Conservation (phyloP, 257 asterid genomes). For the Nicotiana paniculata region DNA sequence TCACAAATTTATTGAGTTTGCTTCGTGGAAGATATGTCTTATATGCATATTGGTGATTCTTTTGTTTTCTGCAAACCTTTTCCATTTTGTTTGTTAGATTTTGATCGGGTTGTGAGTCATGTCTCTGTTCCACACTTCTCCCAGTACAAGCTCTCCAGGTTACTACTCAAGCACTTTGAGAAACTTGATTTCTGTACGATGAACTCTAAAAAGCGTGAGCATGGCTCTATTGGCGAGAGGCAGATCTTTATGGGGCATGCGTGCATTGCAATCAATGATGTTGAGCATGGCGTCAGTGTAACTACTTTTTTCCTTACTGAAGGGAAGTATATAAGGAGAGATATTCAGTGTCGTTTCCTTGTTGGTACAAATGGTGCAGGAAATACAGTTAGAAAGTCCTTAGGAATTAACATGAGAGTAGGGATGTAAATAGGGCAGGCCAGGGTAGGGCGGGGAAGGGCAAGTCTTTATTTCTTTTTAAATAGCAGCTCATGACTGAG, state of each 20-base stretch:
- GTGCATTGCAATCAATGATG: slow-evolving; percentile 44
- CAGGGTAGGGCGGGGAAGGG: too few species aligned
- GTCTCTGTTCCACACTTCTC: slow-evolving; percentile 95
- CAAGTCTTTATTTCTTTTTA: too few species aligned
- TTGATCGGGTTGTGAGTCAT: slow-evolving; percentile 71
- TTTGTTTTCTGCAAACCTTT: slow-evolving; percentile 11
- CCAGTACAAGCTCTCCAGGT: slow-evolving; percentile 69
- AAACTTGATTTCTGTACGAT: slow-evolving; percentile 42
- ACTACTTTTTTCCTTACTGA: slow-evolving; percentile 38
- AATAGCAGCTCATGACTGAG: too few species aligned
- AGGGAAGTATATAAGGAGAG: slow-evolving; percentile 39
- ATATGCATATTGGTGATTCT: slow-evolving; percentile 6
- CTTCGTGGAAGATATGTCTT: background rate
- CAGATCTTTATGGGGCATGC: slow-evolving; percentile 74
- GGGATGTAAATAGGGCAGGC: too few species aligned
- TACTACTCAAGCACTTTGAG: slow-evolving; percentile 62
- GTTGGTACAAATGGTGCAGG: slow-evolving; percentile 92
- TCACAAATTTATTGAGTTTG: background rate
- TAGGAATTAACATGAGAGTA: slow-evolving; percentile 62
- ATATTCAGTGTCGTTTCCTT: slow-evolving; percentile 55
- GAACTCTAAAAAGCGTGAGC: slow-evolving; percentile 17
- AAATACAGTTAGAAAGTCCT: slow-evolving; percentile 68
- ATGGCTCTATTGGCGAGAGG: slow-evolving; percentile 27
- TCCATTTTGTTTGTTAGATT: slow-evolving; percentile 49
- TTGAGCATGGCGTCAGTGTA: slow-evolving; percentile 44